These are phyloP conservation scores for Thalassiosira profunda DNA, from an alignment of 108 stramenopile species.

Conservation along the genomic window DNA sequence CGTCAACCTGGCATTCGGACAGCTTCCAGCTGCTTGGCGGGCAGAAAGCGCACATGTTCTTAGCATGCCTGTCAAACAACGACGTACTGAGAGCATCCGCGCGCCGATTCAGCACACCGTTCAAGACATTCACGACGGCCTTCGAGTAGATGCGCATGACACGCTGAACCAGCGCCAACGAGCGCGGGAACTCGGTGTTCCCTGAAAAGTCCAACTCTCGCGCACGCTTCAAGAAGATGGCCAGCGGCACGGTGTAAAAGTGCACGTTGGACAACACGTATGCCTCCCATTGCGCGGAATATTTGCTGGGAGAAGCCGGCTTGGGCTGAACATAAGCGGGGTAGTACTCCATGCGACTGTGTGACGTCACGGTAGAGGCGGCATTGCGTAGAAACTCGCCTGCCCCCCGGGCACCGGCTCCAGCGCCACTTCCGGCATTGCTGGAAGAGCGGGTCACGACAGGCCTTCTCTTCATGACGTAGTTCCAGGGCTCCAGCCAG, in stretches of 20 bases:
- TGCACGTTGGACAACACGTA: constrained; percentile 84
- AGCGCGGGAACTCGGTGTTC: constrained; percentile 47
- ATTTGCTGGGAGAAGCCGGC: constrained; percentile 60
- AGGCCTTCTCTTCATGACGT: constrained; percentile 29
- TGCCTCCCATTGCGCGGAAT: constrained; percentile 73
- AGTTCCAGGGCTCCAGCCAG: constrained; percentile 93
- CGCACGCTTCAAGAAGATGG: constrained; percentile 88
- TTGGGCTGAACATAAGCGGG: constrained; percentile 48
- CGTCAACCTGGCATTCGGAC: constrained; percentile 65
- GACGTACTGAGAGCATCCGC: constrained; percentile 25
- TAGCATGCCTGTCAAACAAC: constrained; percentile 58
- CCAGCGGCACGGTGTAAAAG: constrained; percentile 82
- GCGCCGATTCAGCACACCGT: constrained; percentile 46
- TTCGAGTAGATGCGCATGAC: constrained; percentile 83
- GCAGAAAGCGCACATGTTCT: constrained; percentile 59
- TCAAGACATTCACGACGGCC: constrained; percentile 66
- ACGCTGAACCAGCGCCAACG: constrained; percentile 58
- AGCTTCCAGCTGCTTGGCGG: constrained; percentile 60
- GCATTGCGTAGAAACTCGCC: constrained; percentile 41
- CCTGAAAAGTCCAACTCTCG: constrained; percentile 91
- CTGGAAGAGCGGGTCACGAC: neutral
- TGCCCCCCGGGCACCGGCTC: constrained; percentile 7
- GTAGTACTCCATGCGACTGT: constrained; percentile 29
- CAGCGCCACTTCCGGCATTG: neutral
- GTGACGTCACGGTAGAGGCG: constrained; percentile 24